A percentile compares a stretch with the other conserved stretches of the same genome.
phyloP scores from a whole-genome alignment of 202 grass and related monocot species.

The Sporobolus alterniflorus region DNA sequence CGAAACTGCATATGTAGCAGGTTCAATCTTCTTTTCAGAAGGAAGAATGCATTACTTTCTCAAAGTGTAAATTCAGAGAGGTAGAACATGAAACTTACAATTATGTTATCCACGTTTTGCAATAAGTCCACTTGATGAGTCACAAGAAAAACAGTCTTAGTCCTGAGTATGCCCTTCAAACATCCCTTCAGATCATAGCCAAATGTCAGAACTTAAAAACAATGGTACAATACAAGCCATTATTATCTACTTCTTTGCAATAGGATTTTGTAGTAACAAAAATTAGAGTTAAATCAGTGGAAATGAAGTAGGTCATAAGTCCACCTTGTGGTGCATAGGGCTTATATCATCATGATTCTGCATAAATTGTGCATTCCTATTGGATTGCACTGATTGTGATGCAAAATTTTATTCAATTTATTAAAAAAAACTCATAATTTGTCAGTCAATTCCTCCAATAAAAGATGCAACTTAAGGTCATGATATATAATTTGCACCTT shows the following conservation, averaged over 20 bases:
- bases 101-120: constrained; percentile 58
- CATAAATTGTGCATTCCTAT: neutral
- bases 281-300: neutral
- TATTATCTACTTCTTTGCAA: too few relatives aligned
- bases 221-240: too few relatives aligned
- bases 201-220: constrained; percentile 15
- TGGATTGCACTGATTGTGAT: too few relatives aligned
- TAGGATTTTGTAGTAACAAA: neutral
- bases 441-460: neutral
- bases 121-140: constrained; percentile 76
- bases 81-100: constrained; percentile 45
- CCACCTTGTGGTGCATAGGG: neutral
- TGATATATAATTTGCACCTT: neutral
- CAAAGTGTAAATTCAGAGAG: neutral
- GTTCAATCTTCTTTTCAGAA: neutral
- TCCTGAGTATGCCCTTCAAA: constrained; percentile 56
- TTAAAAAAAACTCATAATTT: neutral
- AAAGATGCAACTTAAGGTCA: neutral
- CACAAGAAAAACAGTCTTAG: constrained; percentile 75
- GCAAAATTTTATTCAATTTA: neutral
- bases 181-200: constrained; percentile 50
- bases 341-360: neutral
- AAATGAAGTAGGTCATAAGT: neutral
- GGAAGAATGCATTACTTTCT: neutral
- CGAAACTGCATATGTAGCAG: too few relatives aligned